Conservation (phyloP, 805 yeast genomes). For the Sungouiella blattae region DNA sequence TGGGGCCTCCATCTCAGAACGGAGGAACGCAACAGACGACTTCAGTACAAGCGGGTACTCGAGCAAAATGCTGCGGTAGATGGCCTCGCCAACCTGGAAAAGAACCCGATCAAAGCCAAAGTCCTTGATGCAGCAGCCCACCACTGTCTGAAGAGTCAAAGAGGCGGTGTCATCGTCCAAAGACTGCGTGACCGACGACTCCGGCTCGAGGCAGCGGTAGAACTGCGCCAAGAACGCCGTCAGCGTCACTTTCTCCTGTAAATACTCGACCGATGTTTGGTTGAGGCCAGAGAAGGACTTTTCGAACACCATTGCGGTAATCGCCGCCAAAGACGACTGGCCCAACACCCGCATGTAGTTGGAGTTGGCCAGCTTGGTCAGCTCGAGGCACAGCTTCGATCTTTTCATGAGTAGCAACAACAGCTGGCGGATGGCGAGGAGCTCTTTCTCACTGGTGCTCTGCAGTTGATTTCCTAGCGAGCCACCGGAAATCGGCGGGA, state of each 20-base stretch:
- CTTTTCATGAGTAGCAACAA: constrained; percentile 42
- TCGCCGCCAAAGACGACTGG: constrained; percentile 47
- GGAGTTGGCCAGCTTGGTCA: constrained; percentile 33
- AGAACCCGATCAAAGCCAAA: constrained; percentile 75
- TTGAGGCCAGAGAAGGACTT: constrained; percentile 54
- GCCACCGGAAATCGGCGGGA: constrained; percentile 11
- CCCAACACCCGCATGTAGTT: constrained; percentile 51
- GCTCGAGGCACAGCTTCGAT: constrained; percentile 59
- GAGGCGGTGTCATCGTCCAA: constrained; percentile 51
- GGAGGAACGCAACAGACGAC: constrained; percentile 27
- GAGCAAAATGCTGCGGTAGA: constrained; percentile 54
- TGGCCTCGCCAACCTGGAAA: constrained; percentile 62
- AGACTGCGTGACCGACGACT: constrained; percentile 26
- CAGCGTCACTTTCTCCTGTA: constrained; percentile 42
- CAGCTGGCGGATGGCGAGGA: constrained; percentile 5
- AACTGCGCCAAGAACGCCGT: constrained; percentile 42
- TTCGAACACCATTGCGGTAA: constrained; percentile 62
- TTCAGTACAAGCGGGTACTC: constrained; percentile 66
- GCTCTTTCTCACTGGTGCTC: constrained; percentile 9
- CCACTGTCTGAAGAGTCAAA: constrained; percentile 50
- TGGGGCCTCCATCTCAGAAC: background rate
- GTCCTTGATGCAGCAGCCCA: constrained; percentile 73
- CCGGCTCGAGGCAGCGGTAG: constrained; percentile 45
- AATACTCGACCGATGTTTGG: constrained; percentile 51
- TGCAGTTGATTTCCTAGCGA: constrained; percentile 2